Percentiles rank a stretch among this genome's conserved stretches.
Evolutionary conservation across 2,329 filamentous ascomycete genomes (phyloP).

Genomic region (Immersiporthe knoxdaviesiana): DNA sequence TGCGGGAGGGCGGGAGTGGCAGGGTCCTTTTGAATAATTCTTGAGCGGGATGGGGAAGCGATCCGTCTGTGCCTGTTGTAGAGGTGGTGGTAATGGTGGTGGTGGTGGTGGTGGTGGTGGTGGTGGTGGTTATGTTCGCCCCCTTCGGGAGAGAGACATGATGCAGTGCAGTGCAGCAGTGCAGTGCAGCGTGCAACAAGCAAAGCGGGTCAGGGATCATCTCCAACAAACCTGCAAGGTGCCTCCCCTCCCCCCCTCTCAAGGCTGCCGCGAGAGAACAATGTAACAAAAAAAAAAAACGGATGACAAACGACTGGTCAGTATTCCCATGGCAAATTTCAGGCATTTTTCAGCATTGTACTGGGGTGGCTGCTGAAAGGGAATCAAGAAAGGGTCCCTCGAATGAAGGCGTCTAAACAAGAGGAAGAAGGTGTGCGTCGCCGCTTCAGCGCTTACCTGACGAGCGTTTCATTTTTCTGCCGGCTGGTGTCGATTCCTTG

Average conservation of each 20-base stretch:
- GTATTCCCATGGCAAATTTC: not conserved
- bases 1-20: not conserved
- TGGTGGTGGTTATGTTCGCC: not conserved
- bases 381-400: not conserved
- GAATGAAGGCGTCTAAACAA: not conserved
- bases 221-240: conserved; percentile 3
- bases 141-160: conserved; percentile 10
- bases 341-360: not conserved
- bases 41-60: not conserved
- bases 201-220: not conserved
- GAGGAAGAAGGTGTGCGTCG: not conserved
- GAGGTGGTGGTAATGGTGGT: no score
- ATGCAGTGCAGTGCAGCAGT: conserved; percentile 10
- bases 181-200: conserved; percentile 7
- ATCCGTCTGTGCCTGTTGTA: not conserved
- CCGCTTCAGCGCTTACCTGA: conserved; percentile 7
- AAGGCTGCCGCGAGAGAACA: not conserved
- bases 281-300: not conserved
- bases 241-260: not conserved
- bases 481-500: conserved; percentile 10
- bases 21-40: not conserved
- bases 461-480: conserved; percentile 16
- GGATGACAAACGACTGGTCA: not conserved
- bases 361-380: not conserved
- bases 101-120: not conserved